phyloP scores from a whole-genome alignment of 2,329 filamentous ascomycete species.

The Waltergamsia citrina region DNA sequence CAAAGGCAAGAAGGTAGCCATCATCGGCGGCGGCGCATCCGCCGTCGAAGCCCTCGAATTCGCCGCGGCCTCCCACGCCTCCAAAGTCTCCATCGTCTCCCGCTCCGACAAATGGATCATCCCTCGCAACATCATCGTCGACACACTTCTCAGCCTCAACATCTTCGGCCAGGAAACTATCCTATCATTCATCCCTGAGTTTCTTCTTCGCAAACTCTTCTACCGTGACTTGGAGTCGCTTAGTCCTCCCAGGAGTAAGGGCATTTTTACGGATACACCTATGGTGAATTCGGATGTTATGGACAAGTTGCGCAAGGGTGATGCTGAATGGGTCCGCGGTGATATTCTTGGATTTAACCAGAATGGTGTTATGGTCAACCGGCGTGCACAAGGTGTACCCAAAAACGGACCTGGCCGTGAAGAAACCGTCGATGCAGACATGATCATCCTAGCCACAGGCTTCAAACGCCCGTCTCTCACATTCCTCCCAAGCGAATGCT shows the following conservation, averaged over 20 bases:
- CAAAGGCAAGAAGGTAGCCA: constrained; percentile 63
- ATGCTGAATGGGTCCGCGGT: constrained; percentile 71
- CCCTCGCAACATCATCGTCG: constrained; percentile 66
- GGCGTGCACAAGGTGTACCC: constrained; percentile 61
- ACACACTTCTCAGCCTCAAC: constrained; percentile 66
- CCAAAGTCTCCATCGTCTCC: constrained; percentile 62
- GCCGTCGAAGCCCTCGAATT: constrained; percentile 80
- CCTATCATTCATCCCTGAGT: constrained; percentile 71
- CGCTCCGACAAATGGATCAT: constrained; percentile 84
- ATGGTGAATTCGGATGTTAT: constrained; percentile 84
- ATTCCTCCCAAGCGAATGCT: constrained; percentile 67
- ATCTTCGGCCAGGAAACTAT: constrained; percentile 69
- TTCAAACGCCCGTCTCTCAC: constrained; percentile 64
- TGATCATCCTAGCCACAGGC: constrained; percentile 77
- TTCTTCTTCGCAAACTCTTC: constrained; percentile 66
- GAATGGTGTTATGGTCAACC: constrained; percentile 60
- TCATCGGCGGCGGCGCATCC: constrained; percentile 72
- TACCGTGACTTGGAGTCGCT: constrained; percentile 73
- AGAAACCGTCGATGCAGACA: constrained; percentile 59
- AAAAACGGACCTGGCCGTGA: constrained; percentile 64
- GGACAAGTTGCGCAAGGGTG: constrained; percentile 60
- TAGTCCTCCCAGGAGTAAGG: constrained; percentile 52
- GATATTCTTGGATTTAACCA: constrained; percentile 62
- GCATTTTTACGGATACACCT: constrained; percentile 74
- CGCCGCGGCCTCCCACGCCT: constrained; percentile 55